Evolutionary conservation across 257 asterid genomes (phyloP).

Genomic region (Solanum etuberosum): DNA sequence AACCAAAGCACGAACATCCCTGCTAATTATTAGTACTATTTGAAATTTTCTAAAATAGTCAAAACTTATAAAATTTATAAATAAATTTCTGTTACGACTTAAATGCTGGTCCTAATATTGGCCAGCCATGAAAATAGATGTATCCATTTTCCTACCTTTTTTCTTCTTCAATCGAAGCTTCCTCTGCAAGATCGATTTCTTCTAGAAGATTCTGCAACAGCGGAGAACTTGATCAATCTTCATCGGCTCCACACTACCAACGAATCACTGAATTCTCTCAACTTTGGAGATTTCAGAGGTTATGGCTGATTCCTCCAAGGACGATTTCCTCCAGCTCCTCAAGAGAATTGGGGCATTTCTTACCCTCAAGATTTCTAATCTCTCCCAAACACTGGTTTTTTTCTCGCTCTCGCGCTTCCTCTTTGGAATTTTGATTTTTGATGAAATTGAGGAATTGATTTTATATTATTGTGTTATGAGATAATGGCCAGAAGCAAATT

Average conservation of each 20-base stretch:
- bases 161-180: not conserved
- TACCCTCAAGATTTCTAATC: slow-evolving; percentile 54
- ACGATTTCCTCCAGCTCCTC: slow-evolving; percentile 60
- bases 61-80: too few species aligned
- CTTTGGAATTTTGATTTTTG: not conserved
- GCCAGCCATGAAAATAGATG: not conserved
- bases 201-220: not conserved
- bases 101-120: not conserved
- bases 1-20: too few species aligned
- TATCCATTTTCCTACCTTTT: not conserved
- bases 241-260: not conserved
- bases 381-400: slow-evolving; percentile 50
- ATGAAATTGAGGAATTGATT: not conserved
- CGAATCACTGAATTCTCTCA: not conserved
- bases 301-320: slow-evolving; percentile 75
- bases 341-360: slow-evolving; percentile 70
- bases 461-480: not conserved
- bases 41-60: too few species aligned
- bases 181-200: not conserved
- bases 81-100: not conserved
- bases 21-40: too few species aligned
- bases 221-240: not conserved
- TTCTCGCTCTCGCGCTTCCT: not conserved
- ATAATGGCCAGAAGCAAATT: not conserved
- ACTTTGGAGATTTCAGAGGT: not conserved